These are phyloP conservation scores for Euphrasia arctica DNA, from an alignment of 305 asterid genomes.

Conservation along the genomic window DNA sequence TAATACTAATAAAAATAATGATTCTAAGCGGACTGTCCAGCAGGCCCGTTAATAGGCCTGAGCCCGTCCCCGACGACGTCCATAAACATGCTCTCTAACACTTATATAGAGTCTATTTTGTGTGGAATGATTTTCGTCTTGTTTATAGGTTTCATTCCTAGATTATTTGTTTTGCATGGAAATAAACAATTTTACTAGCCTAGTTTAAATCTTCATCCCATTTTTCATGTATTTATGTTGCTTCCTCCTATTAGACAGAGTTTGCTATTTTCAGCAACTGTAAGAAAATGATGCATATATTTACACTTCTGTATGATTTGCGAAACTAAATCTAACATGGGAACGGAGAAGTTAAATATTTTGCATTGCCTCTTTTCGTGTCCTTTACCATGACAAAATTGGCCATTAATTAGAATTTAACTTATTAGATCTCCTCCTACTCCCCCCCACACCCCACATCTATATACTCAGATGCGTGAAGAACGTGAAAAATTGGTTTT, in stretches of 20 bases:
- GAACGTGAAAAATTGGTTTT: slow-evolving; percentile 1
- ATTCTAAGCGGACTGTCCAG: too few species aligned
- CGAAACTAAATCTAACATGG: background rate
- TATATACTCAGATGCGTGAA: slow-evolving; percentile 11
- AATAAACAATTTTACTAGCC: background rate
- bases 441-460: too few species aligned
- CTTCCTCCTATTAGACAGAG: slow-evolving; percentile 1
- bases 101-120: background rate
- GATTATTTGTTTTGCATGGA: slow-evolving; percentile 1
- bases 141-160: background rate
- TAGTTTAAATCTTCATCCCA: background rate
- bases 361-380: background rate
- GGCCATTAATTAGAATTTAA: too few species aligned
- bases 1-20: too few species aligned
- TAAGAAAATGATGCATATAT: background rate
- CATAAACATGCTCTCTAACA: too few species aligned
- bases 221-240: background rate
- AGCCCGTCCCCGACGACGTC: too few species aligned
- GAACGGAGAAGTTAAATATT: background rate
- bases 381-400: background rate
- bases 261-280: slow-evolving; percentile 1
- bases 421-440: too few species aligned
- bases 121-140: background rate
- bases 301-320: background rate
- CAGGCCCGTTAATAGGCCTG: too few species aligned